Evolutionary conservation across 768 basidiomycete genomes (phyloP).

Genomic region (Sutorius australiensis): DNA sequence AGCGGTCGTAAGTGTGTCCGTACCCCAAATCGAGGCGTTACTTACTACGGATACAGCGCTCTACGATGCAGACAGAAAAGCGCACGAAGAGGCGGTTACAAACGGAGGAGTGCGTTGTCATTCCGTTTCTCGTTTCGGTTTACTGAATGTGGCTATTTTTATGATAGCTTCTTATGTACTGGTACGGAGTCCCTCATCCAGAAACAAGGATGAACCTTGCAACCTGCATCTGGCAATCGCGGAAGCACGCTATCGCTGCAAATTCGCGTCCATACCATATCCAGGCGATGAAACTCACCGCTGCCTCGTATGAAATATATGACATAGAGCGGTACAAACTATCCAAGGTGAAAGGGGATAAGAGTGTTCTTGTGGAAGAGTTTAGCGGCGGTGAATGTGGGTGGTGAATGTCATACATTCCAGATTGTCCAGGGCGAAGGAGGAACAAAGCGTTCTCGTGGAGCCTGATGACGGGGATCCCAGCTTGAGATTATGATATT

Average conservation of each 20-base stretch:
- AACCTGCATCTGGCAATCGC: constrained; percentile 94
- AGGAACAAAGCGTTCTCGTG: neutral
- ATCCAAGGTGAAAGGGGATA: constrained; percentile 60
- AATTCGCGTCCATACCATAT: constrained; percentile 78
- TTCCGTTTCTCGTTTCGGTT: neutral
- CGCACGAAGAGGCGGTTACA: constrained; percentile 89
- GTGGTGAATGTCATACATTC: constrained; percentile 43
- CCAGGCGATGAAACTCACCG: constrained; percentile 78
- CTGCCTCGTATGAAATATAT: constrained; percentile 73
- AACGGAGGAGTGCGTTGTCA: constrained; percentile 69
- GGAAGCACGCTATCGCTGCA: constrained; percentile 77
- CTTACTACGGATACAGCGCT: constrained; percentile 46
- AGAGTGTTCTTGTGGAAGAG: constrained; percentile 51
- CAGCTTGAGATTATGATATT: neutral
- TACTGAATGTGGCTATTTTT: constrained; percentile 3
- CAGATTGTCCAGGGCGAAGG: neutral
- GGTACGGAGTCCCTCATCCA: constrained; percentile 84
- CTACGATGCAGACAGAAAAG: constrained; percentile 81
- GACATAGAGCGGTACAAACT: constrained; percentile 72
- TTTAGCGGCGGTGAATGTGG: constrained; percentile 66
- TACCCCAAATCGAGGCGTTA: neutral
- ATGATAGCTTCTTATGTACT: constrained; percentile 77
- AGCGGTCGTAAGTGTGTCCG: constrained; percentile 48
- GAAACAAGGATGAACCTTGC: constrained; percentile 83
- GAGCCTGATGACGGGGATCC: neutral